These are phyloP conservation scores for Lepraria neglecta DNA, from an alignment of 495 filamentous ascomycete genomes.

Conservation along the genomic window DNA sequence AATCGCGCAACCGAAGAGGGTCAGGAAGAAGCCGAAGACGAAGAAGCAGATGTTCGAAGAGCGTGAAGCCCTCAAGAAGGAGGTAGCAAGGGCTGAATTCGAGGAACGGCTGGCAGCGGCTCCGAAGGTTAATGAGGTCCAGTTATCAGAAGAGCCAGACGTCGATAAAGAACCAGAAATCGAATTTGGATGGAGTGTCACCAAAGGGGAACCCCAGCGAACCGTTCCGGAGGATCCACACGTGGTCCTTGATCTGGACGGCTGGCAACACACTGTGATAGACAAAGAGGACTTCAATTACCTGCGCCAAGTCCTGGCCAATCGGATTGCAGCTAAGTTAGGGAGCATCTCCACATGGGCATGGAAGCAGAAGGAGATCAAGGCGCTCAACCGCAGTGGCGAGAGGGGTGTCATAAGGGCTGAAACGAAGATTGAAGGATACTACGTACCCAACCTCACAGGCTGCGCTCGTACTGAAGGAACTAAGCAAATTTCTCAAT, in stretches of 20 bases:
- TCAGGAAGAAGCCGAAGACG: slow-evolving; percentile 60
- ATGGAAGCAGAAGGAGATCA: slow-evolving; percentile 85
- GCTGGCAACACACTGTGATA: slow-evolving; percentile 69
- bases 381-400: slow-evolving; percentile 63
- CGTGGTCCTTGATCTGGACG: slow-evolving; percentile 65
- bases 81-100: slow-evolving; percentile 37
- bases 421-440: slow-evolving; percentile 66
- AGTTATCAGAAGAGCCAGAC: slow-evolving; percentile 27
- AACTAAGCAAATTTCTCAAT: slow-evolving; percentile 85
- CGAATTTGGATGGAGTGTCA: slow-evolving; percentile 55
- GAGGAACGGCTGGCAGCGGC: slow-evolving; percentile 32
- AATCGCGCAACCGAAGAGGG: slow-evolving; percentile 36
- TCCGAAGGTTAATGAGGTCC: slow-evolving; percentile 23
- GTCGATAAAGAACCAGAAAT: slow-evolving; percentile 30
- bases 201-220: slow-evolving; percentile 52
- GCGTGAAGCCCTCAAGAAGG: slow-evolving; percentile 52
- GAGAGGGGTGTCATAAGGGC: slow-evolving; percentile 47
- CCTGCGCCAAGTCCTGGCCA: slow-evolving; percentile 46
- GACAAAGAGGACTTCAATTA: slow-evolving; percentile 71
- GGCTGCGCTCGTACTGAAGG: slow-evolving; percentile 90
- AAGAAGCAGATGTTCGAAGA: slow-evolving; percentile 71
- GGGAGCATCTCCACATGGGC: slow-evolving; percentile 71
- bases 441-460: slow-evolving; percentile 79
- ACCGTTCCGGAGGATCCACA: slow-evolving; percentile 63
- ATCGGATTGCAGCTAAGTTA: slow-evolving; percentile 46